phyloP scores from a whole-genome alignment of 768 basidiomycete species.

The Leccinum pellstonianum region DNA sequence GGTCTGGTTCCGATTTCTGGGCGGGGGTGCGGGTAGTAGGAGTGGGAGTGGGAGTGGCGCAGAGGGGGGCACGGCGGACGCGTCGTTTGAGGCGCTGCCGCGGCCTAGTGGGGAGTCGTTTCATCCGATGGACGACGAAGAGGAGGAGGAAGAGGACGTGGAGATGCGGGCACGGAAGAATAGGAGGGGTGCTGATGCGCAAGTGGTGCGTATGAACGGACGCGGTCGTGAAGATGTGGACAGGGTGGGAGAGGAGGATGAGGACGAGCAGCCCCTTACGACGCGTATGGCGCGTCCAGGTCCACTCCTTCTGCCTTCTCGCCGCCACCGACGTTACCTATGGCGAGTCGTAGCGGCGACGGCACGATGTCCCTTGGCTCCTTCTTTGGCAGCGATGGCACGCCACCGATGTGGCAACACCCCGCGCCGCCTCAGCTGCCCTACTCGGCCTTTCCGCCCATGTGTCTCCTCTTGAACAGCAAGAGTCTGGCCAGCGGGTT shows the following conservation, averaged over 20 bases:
- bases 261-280: slow-evolving; percentile 7
- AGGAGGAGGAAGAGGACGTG: slow-evolving; percentile 7
- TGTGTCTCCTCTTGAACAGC: slow-evolving; percentile 27
- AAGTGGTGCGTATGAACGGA: no score
- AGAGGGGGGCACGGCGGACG: no score
- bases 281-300: no score
- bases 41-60: no score
- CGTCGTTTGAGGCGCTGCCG: no score
- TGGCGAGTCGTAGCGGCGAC: not conserved
- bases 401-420: slow-evolving; percentile 29
- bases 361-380: slow-evolving; percentile 18
- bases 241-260: slow-evolving; percentile 20
- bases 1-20: no score
- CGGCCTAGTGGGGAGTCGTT: no score
- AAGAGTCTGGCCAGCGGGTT: slow-evolving; percentile 42
- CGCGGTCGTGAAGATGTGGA: slow-evolving; percentile 12
- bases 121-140: slow-evolving; percentile 1
- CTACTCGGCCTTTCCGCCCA: slow-evolving; percentile 26
- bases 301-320: slow-evolving; percentile 1
- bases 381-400: slow-evolving; percentile 30
- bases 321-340: no score
- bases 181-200: no score
- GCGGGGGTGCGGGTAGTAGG: no score
- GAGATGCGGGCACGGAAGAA: no score
- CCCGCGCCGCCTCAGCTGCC: slow-evolving; percentile 10